Evolutionary conservation across 1,284 basidiomycete species (phyloP), one percentile per base, ranked within the genome.

Genomic region (Tilletia indica): DNA sequence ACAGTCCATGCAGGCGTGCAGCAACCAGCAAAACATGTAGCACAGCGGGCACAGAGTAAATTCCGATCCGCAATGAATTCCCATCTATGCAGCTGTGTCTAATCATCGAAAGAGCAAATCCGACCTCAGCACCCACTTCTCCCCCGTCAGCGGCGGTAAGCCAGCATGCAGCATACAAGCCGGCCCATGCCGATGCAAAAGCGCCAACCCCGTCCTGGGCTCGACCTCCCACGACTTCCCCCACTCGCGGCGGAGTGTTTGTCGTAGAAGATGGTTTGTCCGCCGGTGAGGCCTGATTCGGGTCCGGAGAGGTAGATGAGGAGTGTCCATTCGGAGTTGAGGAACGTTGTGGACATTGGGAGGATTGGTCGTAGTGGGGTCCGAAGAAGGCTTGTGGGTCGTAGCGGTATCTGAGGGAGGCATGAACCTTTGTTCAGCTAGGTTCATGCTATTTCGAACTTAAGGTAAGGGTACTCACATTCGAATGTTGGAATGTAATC

Each of bases 191-290:
- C 51, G 51, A 54, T 54, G 51, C 6, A 54, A 19, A n/a, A 54
- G 51, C n/a, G 51, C 51, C 51, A 54, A n/a, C 8, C 51, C 51
- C 9, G 51, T 31, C 25, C 25, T 8, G 19, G 51, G 51, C 51
- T 54, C 51, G 3, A 54, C 51, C 51, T 54, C 51, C 51, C 51
- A 54, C 42, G 42, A 9, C 25, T 54, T 54, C 51, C 9, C 6
- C 51, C 19, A 54, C 51, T 54, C 51, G 19, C 25, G 8, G 19
- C 19, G n/a, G 51, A 11, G 51, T 54, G 51, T 8, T 54, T 54
- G 51, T 54, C 51, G 51, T 54, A 54, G 51, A 54, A 54, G 51
- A 54, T 31, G n/a, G 51, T 54, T 19, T 54, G 51, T 8, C 51
- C 51, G 25, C 51, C 51, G 9, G n/a, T 54, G 12, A 54, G 19